These are phyloP conservation scores for Aureobasidium sp. DNA, from an alignment of 2,329 filamentous ascomycete species.

Conservation along the genomic window DNA sequence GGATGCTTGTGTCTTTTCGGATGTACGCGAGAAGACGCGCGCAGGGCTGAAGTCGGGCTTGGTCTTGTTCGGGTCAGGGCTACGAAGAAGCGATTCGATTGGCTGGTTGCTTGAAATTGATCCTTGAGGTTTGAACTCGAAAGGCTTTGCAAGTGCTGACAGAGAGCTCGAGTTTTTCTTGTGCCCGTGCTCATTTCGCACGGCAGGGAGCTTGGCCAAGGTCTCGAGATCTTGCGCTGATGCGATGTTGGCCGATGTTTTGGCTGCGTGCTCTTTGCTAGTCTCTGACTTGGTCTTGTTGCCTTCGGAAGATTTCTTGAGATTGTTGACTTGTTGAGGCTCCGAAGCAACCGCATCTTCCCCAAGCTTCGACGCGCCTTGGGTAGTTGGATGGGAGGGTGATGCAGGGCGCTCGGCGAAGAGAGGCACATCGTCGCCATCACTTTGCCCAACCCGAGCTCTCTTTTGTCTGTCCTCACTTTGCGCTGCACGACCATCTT, in stretches of 20 bases:
- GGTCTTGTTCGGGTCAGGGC: conserved; percentile 9
- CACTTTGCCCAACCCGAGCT: conserved; percentile 54
- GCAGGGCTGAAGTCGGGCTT: conserved; percentile 19
- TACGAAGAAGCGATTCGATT: not conserved
- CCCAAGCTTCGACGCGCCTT: not conserved
- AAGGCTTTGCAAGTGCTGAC: conserved; percentile 65
- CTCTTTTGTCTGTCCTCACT: conserved; percentile 67
- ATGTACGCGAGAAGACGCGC: conserved; percentile 17
- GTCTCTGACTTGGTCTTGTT: not conserved
- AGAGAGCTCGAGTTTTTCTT: conserved; percentile 42
- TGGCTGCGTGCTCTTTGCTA: not conserved
- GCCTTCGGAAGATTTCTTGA: not conserved
- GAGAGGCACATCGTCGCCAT: conserved; percentile 65
- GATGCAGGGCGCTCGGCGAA: conserved; percentile 52
- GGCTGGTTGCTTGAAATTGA: conserved; percentile 7
- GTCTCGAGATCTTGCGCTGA: not conserved
- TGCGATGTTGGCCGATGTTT: not conserved
- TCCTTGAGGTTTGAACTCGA: conserved; percentile 37
- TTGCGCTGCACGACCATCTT: conserved; percentile 56
- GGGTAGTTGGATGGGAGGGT: not conserved
- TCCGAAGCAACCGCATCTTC: not conserved
- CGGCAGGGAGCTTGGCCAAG: not conserved
- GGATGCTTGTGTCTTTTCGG: not conserved
- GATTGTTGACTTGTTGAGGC: not conserved
- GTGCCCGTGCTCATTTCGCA: conserved; percentile 3